Percentiles rank a stretch among this genome's conserved stretches.
Evolutionary conservation across 768 basidiomycete species (phyloP).

Genomic region (Tricholoma bakamatsutake): DNA sequence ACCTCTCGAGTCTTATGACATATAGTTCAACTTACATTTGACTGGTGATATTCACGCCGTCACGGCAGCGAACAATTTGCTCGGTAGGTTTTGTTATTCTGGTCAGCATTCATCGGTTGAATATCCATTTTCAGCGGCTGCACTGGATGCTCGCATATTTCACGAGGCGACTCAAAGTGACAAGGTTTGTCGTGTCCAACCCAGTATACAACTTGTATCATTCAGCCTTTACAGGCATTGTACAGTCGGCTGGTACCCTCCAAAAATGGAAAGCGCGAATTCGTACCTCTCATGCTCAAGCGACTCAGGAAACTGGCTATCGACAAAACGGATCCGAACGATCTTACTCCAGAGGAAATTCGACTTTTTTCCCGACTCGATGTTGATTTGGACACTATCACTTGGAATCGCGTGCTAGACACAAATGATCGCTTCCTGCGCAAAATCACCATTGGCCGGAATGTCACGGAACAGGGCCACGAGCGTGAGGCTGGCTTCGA

Average conservation of each 20-base stretch:
- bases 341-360: conserved; percentile 89
- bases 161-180: conserved; percentile 95
- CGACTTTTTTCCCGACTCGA: conserved; percentile 88
- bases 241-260: conserved; percentile 88
- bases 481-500: conserved; percentile 91
- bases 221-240: conserved; percentile 45
- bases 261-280: conserved; percentile 92
- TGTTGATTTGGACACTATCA: conserved; percentile 85
- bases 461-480: conserved; percentile 83
- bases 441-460: conserved; percentile 89
- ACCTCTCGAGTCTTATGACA: background rate
- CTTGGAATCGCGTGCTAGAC: conserved; percentile 97
- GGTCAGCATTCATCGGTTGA: conserved; percentile 4
- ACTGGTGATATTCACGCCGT: conserved; percentile 98
- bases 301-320: conserved; percentile 94
- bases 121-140: conserved; percentile 59
- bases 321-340: conserved; percentile 87
- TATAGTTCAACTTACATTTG: conserved; percentile 88
- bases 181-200: conserved; percentile 44
- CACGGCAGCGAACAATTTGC: conserved; percentile 93
- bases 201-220: background rate
- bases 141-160: conserved; percentile 95
- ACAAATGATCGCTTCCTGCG: conserved; percentile 97
- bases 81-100: conserved; percentile 45
- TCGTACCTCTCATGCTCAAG: conserved; percentile 94